phyloP scores from a whole-genome alignment of 2,329 filamentous ascomycete genomes.

The Cladophialophora exuberans region DNA sequence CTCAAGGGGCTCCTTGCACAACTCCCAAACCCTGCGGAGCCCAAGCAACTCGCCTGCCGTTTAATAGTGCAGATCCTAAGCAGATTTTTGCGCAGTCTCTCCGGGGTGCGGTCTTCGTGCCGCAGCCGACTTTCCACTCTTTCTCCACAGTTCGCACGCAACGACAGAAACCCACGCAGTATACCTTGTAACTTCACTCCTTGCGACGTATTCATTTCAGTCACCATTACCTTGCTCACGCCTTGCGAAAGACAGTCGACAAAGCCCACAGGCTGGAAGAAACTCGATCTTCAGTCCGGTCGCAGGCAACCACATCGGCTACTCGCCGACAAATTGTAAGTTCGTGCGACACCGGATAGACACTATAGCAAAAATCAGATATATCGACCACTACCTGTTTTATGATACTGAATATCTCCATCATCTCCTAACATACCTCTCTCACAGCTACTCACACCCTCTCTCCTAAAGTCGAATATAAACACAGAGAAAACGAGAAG shows the following conservation, averaged over 20 bases:
- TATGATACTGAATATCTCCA: neutral
- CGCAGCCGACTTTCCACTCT: conserved; percentile 11
- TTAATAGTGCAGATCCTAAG: conserved; percentile 10
- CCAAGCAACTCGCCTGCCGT: neutral
- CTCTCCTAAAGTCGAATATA: too few species aligned
- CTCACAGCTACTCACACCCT: too few species aligned
- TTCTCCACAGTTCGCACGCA: neutral
- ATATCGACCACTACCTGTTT: neutral
- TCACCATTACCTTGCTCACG: too few species aligned
- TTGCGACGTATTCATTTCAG: neutral
- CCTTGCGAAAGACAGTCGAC: too few species aligned
- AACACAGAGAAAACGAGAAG: too few species aligned
- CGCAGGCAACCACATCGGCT: neutral
- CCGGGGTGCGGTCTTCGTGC: conserved; percentile 32
- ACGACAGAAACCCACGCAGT: too few species aligned
- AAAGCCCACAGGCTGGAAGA: neutral
- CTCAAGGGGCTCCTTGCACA: neutral
- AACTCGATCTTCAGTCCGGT: conserved; percentile 8
- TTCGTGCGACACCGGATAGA: neutral
- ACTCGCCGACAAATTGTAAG: neutral
- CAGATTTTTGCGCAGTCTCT: neutral
- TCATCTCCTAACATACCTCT: neutral
- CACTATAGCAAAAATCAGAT: neutral
- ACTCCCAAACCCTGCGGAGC: neutral
- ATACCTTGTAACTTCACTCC: neutral